These are phyloP conservation scores for Cercospora sesami DNA, from an alignment of 2,329 filamentous ascomycete genomes.

Conservation along the genomic window DNA sequence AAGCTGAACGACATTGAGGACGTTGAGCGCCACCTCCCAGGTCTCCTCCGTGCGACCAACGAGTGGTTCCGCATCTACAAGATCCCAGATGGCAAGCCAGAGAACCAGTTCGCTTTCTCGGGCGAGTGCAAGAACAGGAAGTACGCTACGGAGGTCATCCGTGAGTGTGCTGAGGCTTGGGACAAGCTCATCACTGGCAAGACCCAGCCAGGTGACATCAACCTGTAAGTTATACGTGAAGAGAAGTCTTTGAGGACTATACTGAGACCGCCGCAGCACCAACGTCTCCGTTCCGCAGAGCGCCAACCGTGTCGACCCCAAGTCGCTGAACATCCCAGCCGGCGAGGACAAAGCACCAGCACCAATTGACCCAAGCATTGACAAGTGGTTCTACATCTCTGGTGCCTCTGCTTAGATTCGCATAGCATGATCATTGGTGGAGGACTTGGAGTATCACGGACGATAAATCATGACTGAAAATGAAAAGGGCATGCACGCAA, in stretches of 20 bases:
- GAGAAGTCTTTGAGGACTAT: too few relatives aligned
- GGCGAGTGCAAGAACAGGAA: slow-evolving; percentile 99
- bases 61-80: slow-evolving; percentile 99
- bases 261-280: slow-evolving; percentile 55
- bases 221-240: slow-evolving; percentile 63
- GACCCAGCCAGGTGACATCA: slow-evolving; percentile 73
- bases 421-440: neutral
- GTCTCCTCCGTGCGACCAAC: slow-evolving; percentile 94
- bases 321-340: slow-evolving; percentile 72
- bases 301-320: slow-evolving; percentile 66
- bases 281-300: slow-evolving; percentile 78
- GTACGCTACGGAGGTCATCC: slow-evolving; percentile 95
- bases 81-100: slow-evolving; percentile 99
- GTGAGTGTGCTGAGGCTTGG: slow-evolving; percentile 96
- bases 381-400: slow-evolving; percentile 99
- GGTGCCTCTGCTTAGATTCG: slow-evolving; percentile 62
- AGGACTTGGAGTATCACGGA: neutral
- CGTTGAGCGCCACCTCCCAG: slow-evolving; percentile 95
- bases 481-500: neutral
- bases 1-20: slow-evolving; percentile 99
- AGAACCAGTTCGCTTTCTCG: slow-evolving; percentile 99
- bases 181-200: slow-evolving; percentile 93
- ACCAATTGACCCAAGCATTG: slow-evolving; percentile 92
- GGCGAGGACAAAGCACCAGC: slow-evolving; percentile 79
- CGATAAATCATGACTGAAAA: neutral